Evolutionary conservation across 345 rosid genomes (phyloP), one percentile per base, ranked within the genome.

Genomic region (Citrus sp.): DNA sequence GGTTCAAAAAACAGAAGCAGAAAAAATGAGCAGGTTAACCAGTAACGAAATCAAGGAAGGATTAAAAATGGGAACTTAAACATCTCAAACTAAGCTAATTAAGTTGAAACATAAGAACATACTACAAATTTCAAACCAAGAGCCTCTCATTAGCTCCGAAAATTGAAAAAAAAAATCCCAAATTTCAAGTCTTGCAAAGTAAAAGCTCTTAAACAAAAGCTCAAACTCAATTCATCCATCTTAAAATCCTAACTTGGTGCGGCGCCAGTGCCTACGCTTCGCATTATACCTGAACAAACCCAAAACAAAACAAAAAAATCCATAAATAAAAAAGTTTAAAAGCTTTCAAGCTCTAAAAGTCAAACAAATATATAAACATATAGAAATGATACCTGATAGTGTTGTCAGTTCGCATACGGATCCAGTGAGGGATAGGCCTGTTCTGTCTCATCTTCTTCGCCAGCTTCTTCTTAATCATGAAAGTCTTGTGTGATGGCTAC

Each of bases 361-460:
- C 12, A 60, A 60, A 68, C 3, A 27, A 7, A 27, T 4, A 6
- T 30, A 9, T 6, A 37, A 6, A 61, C 37, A 9, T 7, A 42
- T 10, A 18, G 0, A 61, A 2, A 66, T 2, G 37, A 16, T 21
- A 87, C 94, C 94, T 84, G 85, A 90, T 89, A 58, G 94, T 89
- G 80, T 90, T 90, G 78, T 89, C 94, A 22, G 94, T 90, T 56
- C 91, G 79, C 77, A 89, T 85, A 72, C 92, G 91, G 75, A 90
- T 87, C 94, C 94, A 90, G 83, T 88, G 86, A 84, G 94, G 94
- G 65, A 91, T 89, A 25, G 94, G 94, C 88, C 91, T 82, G 77
- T 91, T 91, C 82, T 91, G 94, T 67, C 94, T 86, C 94, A 89
- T 89, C 89, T 91, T 91, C 89, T 90, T 90, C 22, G 80, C 94